phyloP scores from a whole-genome alignment of 2,329 filamentous ascomycete genomes.

The Phyllosticta citribraziliensis region DNA sequence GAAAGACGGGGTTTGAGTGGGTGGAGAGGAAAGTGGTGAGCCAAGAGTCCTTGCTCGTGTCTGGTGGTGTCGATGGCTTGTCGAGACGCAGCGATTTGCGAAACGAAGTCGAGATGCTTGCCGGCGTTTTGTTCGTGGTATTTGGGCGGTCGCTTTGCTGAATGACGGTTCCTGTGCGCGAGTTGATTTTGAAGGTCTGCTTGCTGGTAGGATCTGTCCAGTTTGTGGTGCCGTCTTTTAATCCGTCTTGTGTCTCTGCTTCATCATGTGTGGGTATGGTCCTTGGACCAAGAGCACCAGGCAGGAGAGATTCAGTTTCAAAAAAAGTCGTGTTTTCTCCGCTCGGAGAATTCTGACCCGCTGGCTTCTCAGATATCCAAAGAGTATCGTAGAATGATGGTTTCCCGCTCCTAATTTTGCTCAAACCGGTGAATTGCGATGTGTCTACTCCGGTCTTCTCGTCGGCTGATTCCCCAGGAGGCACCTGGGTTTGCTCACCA shows the following conservation, averaged over 20 bases:
- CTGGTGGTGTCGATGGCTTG: constrained; percentile 2
- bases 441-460: not conserved
- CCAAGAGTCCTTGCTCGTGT: constrained; percentile 39
- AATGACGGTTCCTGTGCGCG: constrained; percentile 42
- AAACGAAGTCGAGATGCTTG: constrained; percentile 13
- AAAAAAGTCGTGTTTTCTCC: constrained; percentile 2
- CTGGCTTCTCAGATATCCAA: constrained; percentile 9
- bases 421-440: constrained; percentile 24
- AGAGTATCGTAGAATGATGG: constrained; percentile 22
- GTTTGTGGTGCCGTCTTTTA: constrained; percentile 29
- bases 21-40: constrained; percentile 48
- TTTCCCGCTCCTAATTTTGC: constrained; percentile 35
- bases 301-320: not conserved
- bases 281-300: not conserved
- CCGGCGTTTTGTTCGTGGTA: constrained; percentile 3
- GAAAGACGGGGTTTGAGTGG: constrained; percentile 73
- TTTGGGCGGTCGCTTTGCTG: not conserved
- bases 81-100: constrained; percentile 25
- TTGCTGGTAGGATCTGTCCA: constrained; percentile 57
- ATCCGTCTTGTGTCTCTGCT: not conserved
- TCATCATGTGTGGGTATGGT: not conserved
- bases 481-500: not conserved
- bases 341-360: too few species aligned
- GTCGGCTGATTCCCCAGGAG: not conserved
- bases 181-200: constrained; percentile 41